Conservation (phyloP, 2,329 filamentous ascomycete genomes). For the Macrophomina pseudophaseolina region DNA sequence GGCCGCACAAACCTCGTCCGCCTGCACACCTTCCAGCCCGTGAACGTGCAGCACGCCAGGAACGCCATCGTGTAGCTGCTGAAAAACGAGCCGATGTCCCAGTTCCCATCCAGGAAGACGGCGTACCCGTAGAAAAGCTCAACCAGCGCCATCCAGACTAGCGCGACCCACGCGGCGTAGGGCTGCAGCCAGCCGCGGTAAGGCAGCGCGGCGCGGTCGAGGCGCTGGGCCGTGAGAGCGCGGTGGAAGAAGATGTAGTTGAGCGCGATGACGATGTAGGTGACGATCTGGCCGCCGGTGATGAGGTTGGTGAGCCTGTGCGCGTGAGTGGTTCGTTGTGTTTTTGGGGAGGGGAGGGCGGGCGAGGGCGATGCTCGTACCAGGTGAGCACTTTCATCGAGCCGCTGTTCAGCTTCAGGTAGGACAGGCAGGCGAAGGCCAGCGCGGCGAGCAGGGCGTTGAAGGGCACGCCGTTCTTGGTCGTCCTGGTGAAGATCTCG, state of each 20-base stretch:
- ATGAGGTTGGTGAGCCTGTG: constrained; percentile 66
- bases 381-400: constrained; percentile 72
- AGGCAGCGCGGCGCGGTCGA: constrained; percentile 55
- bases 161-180: constrained; percentile 42
- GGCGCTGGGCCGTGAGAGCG: constrained; percentile 55
- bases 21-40: constrained; percentile 38
- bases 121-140: constrained; percentile 49
- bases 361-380: constrained; percentile 35
- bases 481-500: constrained; percentile 63
- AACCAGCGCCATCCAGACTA: constrained; percentile 32
- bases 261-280: constrained; percentile 56
- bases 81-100: constrained; percentile 53
- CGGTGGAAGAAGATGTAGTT: constrained; percentile 65
- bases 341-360: too few relatives aligned
- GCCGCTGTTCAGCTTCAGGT: constrained; percentile 72
- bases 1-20: constrained; percentile 34
- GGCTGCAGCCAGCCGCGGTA: constrained; percentile 49
- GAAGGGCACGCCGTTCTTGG: constrained; percentile 69
- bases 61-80: constrained; percentile 56
- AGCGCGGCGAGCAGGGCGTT: constrained; percentile 73
- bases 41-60: constrained; percentile 47
- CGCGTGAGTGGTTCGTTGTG: background rate
- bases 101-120: constrained; percentile 49
- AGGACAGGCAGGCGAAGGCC: constrained; percentile 71
- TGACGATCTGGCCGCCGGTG: constrained; percentile 67